phyloP scores from a whole-genome alignment of 305 asterid genomes.

The Fraxinus platypoda region DNA sequence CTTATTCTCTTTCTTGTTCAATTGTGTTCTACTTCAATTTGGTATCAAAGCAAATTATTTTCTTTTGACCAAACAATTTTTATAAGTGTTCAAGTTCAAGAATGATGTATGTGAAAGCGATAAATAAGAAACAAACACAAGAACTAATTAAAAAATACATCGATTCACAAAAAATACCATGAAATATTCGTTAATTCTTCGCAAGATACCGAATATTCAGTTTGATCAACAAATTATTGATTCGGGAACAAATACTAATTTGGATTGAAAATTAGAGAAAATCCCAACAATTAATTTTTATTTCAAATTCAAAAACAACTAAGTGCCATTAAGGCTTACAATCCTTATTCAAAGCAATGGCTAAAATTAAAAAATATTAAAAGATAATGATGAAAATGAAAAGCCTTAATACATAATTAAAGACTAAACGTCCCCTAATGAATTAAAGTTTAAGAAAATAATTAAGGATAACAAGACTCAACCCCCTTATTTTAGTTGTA shows the following conservation, averaged over 20 bases:
- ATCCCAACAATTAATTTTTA: not conserved
- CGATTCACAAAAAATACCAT: not conserved
- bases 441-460: not conserved
- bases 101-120: not conserved
- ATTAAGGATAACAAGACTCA: not conserved
- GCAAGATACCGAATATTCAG: not conserved
- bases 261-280: not conserved
- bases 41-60: not conserved
- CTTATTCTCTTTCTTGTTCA: not conserved
- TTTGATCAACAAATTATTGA: not conserved
- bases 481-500: not conserved
- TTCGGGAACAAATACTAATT: not conserved
- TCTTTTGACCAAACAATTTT: too few species aligned
- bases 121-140: not conserved
- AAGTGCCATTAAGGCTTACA: not conserved
- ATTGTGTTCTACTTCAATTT: not conserved
- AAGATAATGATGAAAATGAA: not conserved
- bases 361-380: too few species aligned
- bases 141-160: not conserved
- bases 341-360: not conserved
- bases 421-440: not conserved
- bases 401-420: not conserved
- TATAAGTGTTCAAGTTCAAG: not conserved
- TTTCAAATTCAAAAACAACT: too few species aligned
- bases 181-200: not conserved